These are phyloP conservation scores for Pisolithus tinctorius DNA, from an alignment of 768 basidiomycete species.

Conservation along the genomic window DNA sequence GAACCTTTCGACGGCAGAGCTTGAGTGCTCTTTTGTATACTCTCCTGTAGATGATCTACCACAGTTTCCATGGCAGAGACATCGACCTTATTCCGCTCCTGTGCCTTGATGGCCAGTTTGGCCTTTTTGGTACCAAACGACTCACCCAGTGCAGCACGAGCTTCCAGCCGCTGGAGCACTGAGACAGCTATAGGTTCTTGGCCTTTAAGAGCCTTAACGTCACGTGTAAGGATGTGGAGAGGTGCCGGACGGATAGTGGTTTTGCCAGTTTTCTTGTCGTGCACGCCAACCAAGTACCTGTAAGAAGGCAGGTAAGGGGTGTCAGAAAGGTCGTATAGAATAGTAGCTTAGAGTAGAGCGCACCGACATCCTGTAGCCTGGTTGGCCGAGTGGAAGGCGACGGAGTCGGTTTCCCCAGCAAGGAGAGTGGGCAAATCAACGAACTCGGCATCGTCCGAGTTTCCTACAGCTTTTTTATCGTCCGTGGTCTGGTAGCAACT, in stretches of 20 bases:
- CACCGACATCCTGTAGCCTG: slow-evolving; percentile 65
- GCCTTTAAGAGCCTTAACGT: slow-evolving; percentile 80
- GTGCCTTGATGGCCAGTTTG: no score
- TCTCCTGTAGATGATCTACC: no score
- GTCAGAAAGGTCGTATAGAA: slow-evolving; percentile 3
- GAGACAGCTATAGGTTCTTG: no score
- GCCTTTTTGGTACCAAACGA: no score
- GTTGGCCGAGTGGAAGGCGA: slow-evolving; percentile 73
- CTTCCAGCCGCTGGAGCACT: no score
- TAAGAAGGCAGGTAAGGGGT: neutral
- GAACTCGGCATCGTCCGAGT: slow-evolving; percentile 25
- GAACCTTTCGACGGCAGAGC: no score
- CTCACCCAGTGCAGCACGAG: no score
- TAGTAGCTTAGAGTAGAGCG: slow-evolving; percentile 18
- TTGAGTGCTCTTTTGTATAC: no score
- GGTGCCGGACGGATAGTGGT: slow-evolving; percentile 63
- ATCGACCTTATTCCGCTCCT: no score
- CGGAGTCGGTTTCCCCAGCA: slow-evolving; percentile 75
- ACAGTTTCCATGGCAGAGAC: no score
- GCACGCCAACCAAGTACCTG: slow-evolving; percentile 81
- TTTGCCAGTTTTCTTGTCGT: slow-evolving; percentile 68
- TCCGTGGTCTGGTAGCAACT: slow-evolving; percentile 48
- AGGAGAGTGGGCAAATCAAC: slow-evolving; percentile 37
- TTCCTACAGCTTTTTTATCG: slow-evolving; percentile 14
- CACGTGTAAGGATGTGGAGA: slow-evolving; percentile 62